These are phyloP conservation scores for Pseudonitzschia pungens DNA, from an alignment of 108 stramenopile species.

Conservation along the genomic window DNA sequence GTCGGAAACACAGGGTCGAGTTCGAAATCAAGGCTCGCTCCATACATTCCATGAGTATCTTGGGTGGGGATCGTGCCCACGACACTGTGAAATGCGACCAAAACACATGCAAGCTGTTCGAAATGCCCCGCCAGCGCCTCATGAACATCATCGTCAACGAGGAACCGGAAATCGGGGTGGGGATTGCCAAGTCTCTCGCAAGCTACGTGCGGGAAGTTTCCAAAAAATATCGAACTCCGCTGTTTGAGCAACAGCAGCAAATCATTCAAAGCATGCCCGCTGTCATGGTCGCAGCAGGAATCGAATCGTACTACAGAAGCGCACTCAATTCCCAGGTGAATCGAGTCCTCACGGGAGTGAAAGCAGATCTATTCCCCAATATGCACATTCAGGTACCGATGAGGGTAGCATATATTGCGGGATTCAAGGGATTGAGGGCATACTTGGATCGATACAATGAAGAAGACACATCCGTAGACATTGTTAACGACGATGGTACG, in stretches of 20 bases:
- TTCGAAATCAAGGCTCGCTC: conserved; percentile 47
- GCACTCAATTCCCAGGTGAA: conserved; percentile 71
- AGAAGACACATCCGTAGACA: conserved; percentile 22
- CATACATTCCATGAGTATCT: conserved; percentile 45
- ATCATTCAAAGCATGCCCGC: conserved; percentile 54
- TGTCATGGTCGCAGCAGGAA: conserved; percentile 70
- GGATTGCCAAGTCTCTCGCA: conserved; percentile 40
- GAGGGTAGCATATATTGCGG: conserved; percentile 72
- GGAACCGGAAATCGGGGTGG: conserved; percentile 36
- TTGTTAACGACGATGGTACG: not conserved
- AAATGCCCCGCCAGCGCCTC: conserved; percentile 42
- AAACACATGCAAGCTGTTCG: conserved; percentile 34
- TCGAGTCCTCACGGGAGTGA: conserved; percentile 53
- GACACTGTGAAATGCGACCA: conserved; percentile 36
- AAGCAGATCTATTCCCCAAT: conserved; percentile 61
- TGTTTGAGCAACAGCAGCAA: conserved; percentile 46
- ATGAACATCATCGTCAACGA: conserved; percentile 22
- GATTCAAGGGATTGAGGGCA: conserved; percentile 64
- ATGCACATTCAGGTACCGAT: conserved; percentile 81
- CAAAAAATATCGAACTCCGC: conserved; percentile 45
- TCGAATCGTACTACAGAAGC: conserved; percentile 75
- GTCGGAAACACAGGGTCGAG: conserved; percentile 37
- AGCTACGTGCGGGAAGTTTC: conserved; percentile 33
- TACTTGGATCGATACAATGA: conserved; percentile 42
- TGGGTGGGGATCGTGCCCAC: conserved; percentile 38